A percentile compares a stretch with the other conserved stretches of the same genome.
Conservation (phyloP, 2,329 filamentous ascomycete genomes). For the Claviceps sp. region DNA sequence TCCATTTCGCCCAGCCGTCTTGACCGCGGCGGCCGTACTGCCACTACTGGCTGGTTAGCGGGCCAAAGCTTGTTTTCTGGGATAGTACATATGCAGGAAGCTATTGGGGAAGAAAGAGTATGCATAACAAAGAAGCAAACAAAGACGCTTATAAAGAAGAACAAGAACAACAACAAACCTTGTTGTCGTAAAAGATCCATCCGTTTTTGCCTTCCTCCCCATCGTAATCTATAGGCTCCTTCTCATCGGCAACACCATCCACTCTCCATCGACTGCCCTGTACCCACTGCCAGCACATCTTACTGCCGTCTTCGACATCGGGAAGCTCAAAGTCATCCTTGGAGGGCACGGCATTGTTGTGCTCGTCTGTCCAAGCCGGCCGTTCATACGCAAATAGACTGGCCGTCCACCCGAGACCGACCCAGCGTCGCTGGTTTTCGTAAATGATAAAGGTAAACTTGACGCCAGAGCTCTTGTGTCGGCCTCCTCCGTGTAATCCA, state of each 20-base stretch:
- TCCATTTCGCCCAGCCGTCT: conserved; percentile 93
- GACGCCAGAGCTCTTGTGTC: conserved; percentile 55
- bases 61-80: not conserved
- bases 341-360: conserved; percentile 65
- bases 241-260: conserved; percentile 52
- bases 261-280: conserved; percentile 76
- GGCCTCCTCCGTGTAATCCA: conserved; percentile 17
- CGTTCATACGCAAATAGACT: conserved; percentile 85
- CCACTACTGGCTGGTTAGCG: conserved; percentile 46
- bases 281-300: conserved; percentile 61
- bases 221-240: conserved; percentile 34
- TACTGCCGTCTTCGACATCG: conserved; percentile 45
- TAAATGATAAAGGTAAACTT: conserved; percentile 95
- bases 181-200: conserved; percentile 98
- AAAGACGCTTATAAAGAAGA: not conserved
- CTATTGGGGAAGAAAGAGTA: not conserved
- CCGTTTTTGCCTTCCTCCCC: conserved; percentile 53
- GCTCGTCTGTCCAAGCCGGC: conserved; percentile 88
- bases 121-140: not conserved
- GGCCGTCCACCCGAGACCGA: conserved; percentile 88
- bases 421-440: conserved; percentile 91
- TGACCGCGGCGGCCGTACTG: conserved; percentile 69
- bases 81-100: too few relatives aligned
- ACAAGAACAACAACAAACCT: conserved; percentile 30
- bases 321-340: conserved; percentile 57